Evolutionary conservation across 192 early-diverging fungal species (phyloP), one percentile per base, ranked within the genome.

Genomic region (Coemansia brasiliensis): DNA sequence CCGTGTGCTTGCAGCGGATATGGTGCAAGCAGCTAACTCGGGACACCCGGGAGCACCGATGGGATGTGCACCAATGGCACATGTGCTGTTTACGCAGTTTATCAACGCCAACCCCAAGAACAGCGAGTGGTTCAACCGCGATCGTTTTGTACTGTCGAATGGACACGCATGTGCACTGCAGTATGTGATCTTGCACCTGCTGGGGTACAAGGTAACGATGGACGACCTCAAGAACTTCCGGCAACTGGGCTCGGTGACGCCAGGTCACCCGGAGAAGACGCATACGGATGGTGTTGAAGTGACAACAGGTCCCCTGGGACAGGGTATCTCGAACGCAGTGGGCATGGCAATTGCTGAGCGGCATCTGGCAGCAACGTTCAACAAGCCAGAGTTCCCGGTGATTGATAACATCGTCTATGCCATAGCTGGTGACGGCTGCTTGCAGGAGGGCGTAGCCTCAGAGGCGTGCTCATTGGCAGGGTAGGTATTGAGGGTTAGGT

Each of bases 31-130:
- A 61, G 87, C 92, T 69, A 93, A 92, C 72, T 93, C 91, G 48
- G 96, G 96, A 12, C 96, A 99, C 61, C 94, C 94, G 39, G 95
- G 96, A 52, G 94, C 94, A 27, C 96, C 96, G 9, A 95, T 99
- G 90, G 96, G 96, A 13, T 95, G 90, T 58, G 96, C 95, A 44
- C 94, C 94, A 9, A 89, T 99, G 85, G 91, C 90, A 11, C 90
- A 95, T 55, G 80, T 90, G 42, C 75, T 98, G 42, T 99, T 94
- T 70, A 86, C 87, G n/a, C 82, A 80, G 40, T 89, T 87, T 72
- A 83, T 98, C 69, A 86, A 80, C 49, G 84, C 78, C 55, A 92
- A 93, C 83, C 95, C 96, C 55, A 83, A 84, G 69, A 86, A 96
- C 80, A 91, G 93, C 59, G 65, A 86, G 52, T 97, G 95, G 94